These are phyloP conservation scores for Aspergillus heteromorphus DNA, from an alignment of 495 filamentous ascomycete species.

Conservation along the genomic window DNA sequence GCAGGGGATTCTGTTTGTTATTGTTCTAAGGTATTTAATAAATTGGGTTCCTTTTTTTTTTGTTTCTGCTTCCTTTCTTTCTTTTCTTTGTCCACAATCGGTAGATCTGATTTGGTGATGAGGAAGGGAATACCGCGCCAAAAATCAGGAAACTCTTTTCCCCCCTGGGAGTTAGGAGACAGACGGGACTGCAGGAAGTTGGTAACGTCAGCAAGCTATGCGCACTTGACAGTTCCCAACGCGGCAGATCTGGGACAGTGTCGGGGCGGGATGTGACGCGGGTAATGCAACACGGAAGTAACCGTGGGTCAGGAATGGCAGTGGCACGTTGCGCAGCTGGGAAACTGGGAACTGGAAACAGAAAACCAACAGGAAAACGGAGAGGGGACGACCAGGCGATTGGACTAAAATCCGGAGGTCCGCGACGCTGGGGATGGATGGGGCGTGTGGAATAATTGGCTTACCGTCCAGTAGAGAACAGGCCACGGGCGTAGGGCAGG, in stretches of 20 bases:
- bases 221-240: slow-evolving; percentile 16
- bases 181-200: slow-evolving; percentile 10
- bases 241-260: slow-evolving; percentile 14
- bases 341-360: slow-evolving; percentile 7
- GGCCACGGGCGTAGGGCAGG: slow-evolving; percentile 3
- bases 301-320: slow-evolving; percentile 30
- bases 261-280: slow-evolving; percentile 30
- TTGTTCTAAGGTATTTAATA: background rate
- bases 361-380: slow-evolving; percentile 12
- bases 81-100: slow-evolving; percentile 5
- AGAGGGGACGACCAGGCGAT: slow-evolving; percentile 9
- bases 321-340: slow-evolving; percentile 32
- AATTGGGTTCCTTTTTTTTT: slow-evolving; percentile 2
- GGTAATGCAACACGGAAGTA: slow-evolving; percentile 25
- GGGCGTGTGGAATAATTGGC: slow-evolving; percentile 18
- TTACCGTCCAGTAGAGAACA: slow-evolving; percentile 11
- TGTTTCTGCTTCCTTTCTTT: slow-evolving; percentile 7
- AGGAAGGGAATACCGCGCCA: slow-evolving; percentile 10
- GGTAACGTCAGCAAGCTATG: slow-evolving; percentile 26
- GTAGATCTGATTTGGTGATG: slow-evolving; percentile 16
- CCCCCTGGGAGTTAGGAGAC: slow-evolving; percentile 10
- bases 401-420: slow-evolving; percentile 22
- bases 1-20: slow-evolving; percentile 9
- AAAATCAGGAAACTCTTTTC: slow-evolving; percentile 14
- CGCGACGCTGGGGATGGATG: slow-evolving; percentile 18